Evolutionary conservation across 2,329 filamentous ascomycete species (phyloP).

Genomic region (Colletotrichum sp.): DNA sequence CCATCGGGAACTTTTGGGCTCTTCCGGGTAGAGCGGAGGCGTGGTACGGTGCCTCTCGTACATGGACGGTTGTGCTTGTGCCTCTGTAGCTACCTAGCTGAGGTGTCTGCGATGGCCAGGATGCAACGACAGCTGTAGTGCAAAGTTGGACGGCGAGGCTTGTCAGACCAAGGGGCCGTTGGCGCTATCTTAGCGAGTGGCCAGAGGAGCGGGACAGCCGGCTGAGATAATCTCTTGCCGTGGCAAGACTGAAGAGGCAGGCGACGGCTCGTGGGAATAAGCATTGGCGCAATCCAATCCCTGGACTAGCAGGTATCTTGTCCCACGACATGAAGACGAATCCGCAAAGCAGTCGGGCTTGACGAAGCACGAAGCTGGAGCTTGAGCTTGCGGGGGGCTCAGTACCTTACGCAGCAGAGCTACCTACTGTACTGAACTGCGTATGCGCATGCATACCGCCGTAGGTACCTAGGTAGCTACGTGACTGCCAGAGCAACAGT

Average conservation of each 20-base stretch:
- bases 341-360: background rate
- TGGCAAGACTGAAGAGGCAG: background rate
- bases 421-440: background rate
- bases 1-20: background rate
- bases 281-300: background rate
- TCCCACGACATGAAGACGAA: background rate
- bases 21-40: background rate
- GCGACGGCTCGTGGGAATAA: background rate
- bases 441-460: background rate
- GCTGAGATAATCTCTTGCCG: background rate
- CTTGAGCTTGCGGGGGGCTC: background rate
- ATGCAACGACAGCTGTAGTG: background rate
- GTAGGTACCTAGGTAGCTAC: background rate
- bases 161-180: background rate
- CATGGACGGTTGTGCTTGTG: background rate
- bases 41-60: background rate
- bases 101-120: background rate
- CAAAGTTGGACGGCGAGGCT: background rate
- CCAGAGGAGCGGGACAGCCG: background rate
- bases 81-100: background rate
- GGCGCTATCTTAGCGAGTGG: background rate
- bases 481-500: background rate
- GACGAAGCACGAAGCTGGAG: background rate
- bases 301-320: background rate
- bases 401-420: background rate